Percentiles rank a stretch among this genome's conserved stretches.
Conservation (phyloP, 75 land plant genomes). For the Cryptomeria japonica region DNA sequence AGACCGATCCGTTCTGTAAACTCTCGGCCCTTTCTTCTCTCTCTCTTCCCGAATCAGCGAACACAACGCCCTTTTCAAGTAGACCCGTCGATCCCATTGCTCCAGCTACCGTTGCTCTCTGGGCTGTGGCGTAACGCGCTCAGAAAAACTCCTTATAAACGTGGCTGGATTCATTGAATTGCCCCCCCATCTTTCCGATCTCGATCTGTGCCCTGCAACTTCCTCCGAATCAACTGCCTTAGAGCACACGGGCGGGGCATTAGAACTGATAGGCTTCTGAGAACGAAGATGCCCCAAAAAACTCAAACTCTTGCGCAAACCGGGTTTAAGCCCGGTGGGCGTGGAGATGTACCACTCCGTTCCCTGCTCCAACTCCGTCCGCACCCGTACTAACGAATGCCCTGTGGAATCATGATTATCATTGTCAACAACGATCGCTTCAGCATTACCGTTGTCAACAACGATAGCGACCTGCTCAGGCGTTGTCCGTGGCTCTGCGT, state of each 20-base stretch:
- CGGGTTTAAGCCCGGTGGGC: not conserved
- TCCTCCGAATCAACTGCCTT: no score
- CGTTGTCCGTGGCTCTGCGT: not conserved
- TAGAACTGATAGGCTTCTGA: no score
- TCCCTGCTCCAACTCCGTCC: not conserved
- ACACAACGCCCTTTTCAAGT: not conserved
- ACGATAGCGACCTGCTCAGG: not conserved
- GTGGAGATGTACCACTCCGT: constrained; percentile 10
- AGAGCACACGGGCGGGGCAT: no score
- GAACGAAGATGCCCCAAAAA: not conserved
- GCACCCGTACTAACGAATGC: constrained; percentile 2
- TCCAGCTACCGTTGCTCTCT: not conserved
- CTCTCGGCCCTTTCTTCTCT: not conserved
- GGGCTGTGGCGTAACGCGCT: not conserved
- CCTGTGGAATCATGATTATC: not conserved
- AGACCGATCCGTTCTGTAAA: not conserved
- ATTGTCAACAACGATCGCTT: no score
- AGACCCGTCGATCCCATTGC: no score
- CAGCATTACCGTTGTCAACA: no score
- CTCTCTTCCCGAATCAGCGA: not conserved
- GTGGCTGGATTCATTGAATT: not conserved
- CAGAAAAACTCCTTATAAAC: not conserved
- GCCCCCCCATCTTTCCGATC: no score
- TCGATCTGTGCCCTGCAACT: not conserved
- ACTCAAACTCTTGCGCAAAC: not conserved